Evolutionary conservation across 768 basidiomycete genomes (phyloP), one percentile per base, ranked within the genome.

Genomic region (Serendipita vermifera): DNA sequence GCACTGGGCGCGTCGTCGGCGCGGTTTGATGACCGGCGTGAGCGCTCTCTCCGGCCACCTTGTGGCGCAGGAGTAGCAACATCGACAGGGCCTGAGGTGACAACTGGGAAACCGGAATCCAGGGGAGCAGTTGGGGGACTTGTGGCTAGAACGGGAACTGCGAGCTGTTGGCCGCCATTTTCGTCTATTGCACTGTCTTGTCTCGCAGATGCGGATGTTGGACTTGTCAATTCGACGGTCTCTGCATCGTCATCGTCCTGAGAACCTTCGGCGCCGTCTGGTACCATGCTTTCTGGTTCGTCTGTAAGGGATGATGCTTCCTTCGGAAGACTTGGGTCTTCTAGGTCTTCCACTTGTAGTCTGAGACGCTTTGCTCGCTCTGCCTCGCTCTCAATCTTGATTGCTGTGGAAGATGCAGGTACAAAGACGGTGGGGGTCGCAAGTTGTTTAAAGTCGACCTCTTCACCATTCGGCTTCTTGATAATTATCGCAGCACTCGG

Each of bases 121-220:
- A 51, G 46, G 9, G 46, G n/a, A 22, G 20, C 46, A 17, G 46
- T 51, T n/a, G 46, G 46, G 6, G 46, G 46, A 51, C 46, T 51
- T 3, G 46, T 51, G n/a, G 24, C 46, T n/a, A 51, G 46, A 29
- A 51, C 22, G 9, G 46, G 46, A 7, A 51, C 27, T n/a, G 24
- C 46, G n/a, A 51, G n/a, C n/a, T 22, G 20, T 26, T 51, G 46
- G 24, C n/a, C n/a, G n/a, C n/a, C n/a, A n/a, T n/a, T n/a, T n/a
- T n/a, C n/a, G n/a, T n/a, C n/a, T n/a, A n/a, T n/a, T n/a, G n/a
- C n/a, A n/a, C n/a, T n/a, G n/a, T n/a, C n/a, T n/a, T n/a, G n/a
- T n/a, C n/a, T n/a, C n/a, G n/a, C n/a, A n/a, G n/a, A n/a, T n/a
- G n/a, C n/a, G n/a, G n/a, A n/a, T n/a, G n/a, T n/a, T n/a, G n/a